Evolutionary conservation across 306 rosid species (phyloP).

Genomic region (Gynostemma pentaphyllum): DNA sequence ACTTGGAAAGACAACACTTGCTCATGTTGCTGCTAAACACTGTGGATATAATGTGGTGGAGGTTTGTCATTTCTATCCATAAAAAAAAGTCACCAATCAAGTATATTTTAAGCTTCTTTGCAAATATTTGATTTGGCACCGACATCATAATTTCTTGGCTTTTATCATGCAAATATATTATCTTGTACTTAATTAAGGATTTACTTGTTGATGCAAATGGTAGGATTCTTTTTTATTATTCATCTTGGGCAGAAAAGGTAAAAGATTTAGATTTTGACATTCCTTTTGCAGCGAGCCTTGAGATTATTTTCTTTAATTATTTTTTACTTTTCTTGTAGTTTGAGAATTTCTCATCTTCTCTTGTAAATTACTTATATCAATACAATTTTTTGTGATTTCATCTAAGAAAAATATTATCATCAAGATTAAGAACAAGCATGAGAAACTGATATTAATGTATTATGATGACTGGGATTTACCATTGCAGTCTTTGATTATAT

Average conservation of each 20-base stretch:
- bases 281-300: too few species aligned
- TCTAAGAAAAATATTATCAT: background rate
- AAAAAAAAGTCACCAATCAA: too few species aligned
- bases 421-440: background rate
- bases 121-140: background rate
- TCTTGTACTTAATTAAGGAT: background rate
- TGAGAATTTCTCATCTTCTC: too few species aligned
- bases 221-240: too few species aligned
- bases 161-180: background rate
- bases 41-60: conserved; percentile 91
- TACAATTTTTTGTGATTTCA: too few species aligned
- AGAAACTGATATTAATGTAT: background rate
- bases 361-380: too few species aligned
- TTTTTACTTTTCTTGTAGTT: too few species aligned
- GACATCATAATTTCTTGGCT: background rate
- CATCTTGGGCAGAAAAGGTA: too few species aligned
- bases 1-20: conserved; percentile 94
- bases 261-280: too few species aligned
- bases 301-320: too few species aligned
- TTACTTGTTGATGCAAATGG: background rate
- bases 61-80: conserved; percentile 32
- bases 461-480: background rate
- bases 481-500: background rate
- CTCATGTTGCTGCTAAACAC: conserved; percentile 88
- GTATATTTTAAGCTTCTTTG: background rate